Conservation (phyloP, 2,329 filamentous ascomycete genomes). For the Didymella segeticola region DNA sequence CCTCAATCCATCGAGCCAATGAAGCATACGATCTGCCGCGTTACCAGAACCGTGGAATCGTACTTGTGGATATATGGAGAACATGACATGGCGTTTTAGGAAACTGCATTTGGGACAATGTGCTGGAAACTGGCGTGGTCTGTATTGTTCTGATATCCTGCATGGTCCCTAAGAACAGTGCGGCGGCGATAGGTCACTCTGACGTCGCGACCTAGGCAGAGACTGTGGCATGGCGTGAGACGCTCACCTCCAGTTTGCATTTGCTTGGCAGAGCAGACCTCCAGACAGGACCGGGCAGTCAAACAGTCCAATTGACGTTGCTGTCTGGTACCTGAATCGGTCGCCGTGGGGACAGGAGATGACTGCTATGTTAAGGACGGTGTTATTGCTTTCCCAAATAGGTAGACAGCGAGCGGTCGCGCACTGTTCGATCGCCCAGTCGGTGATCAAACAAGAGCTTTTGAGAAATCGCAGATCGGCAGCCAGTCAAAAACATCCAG, state of each 20-base stretch:
- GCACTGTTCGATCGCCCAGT: neutral
- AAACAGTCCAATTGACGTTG: neutral
- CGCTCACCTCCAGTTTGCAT: neutral
- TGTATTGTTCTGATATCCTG: neutral
- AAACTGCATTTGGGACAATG: neutral
- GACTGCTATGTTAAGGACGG: conserved; percentile 1
- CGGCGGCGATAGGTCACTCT: neutral
- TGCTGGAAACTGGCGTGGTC: neutral
- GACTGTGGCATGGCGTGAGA: conserved; percentile 8
- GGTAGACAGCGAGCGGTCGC: conserved; percentile 1
- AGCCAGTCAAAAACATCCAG: neutral
- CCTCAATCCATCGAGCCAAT: conserved; percentile 9
- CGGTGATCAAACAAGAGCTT: neutral
- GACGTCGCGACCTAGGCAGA: neutral
- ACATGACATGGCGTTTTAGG: conserved; percentile 1
- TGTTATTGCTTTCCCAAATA: neutral
- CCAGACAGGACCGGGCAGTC: neutral
- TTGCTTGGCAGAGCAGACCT: neutral
- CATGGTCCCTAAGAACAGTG: neutral
- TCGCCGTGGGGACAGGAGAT: conserved; percentile 11
- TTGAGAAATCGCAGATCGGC: neutral
- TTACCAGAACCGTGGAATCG: conserved; percentile 7
- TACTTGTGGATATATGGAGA: conserved; percentile 1
- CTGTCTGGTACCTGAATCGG: neutral
- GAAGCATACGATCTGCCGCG: neutral